These are phyloP conservation scores for Blastobotrys petasosporus DNA, from an alignment of 1,139 yeast species.

Conservation along the genomic window DNA sequence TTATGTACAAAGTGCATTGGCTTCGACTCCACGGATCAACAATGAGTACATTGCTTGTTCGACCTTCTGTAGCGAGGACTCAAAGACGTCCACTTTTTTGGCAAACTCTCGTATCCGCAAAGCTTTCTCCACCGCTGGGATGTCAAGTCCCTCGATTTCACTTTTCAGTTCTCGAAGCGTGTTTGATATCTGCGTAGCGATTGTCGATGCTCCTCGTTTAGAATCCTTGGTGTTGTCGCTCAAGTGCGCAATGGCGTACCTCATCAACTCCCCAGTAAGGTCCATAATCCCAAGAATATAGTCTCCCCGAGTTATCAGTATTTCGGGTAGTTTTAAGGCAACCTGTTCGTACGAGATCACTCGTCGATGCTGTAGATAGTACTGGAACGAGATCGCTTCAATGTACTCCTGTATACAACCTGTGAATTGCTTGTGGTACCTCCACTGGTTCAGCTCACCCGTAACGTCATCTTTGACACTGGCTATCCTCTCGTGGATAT, in stretches of 20 bases:
- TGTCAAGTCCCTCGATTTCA: conserved; percentile 7
- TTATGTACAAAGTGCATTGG: neutral
- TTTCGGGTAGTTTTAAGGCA: conserved; percentile 11
- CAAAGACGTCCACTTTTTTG: conserved; percentile 22
- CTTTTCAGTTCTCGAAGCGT: conserved; percentile 17
- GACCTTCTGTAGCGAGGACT: conserved; percentile 22
- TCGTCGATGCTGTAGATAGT: conserved; percentile 24
- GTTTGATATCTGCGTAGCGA: conserved; percentile 16
- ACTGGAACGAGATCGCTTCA: conserved; percentile 39
- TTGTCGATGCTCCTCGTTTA: conserved; percentile 14
- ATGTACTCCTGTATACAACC: conserved; percentile 36
- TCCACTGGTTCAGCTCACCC: conserved; percentile 17
- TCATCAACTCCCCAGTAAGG: conserved; percentile 42
- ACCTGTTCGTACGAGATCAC: conserved; percentile 17
- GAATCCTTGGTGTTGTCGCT: conserved; percentile 4
- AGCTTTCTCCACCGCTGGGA: conserved; percentile 4
- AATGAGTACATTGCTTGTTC: conserved; percentile 22
- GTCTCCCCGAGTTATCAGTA: conserved; percentile 26
- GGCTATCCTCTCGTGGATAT: conserved; percentile 12
- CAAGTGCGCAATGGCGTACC: conserved; percentile 31
- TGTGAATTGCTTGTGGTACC: conserved; percentile 20
- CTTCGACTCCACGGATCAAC: conserved; percentile 11
- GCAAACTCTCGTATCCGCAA: conserved; percentile 16
- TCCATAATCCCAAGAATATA: conserved; percentile 41
- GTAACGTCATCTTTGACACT: conserved; percentile 16